A percentile compares a stretch with the other conserved stretches of the same genome.
These are phyloP conservation scores for Debaryomyces singareniensis DNA, from an alignment of 1,139 yeast genomes.

Conservation along the genomic window DNA sequence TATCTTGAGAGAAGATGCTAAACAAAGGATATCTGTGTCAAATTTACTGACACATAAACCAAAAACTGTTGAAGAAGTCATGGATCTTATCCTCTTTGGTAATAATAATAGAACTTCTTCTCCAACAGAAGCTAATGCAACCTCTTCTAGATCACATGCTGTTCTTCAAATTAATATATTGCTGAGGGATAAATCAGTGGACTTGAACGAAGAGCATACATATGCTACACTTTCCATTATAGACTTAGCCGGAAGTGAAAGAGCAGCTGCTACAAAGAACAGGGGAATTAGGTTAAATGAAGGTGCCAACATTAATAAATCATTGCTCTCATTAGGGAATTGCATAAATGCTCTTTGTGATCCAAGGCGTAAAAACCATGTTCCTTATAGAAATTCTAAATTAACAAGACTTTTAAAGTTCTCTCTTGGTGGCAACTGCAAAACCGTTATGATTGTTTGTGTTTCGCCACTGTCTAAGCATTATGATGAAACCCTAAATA, in stretches of 20 bases:
- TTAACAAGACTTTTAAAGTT: constrained; percentile 79
- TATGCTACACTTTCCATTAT: constrained; percentile 80
- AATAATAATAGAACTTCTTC: constrained; percentile 74
- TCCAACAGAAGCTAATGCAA: constrained; percentile 85
- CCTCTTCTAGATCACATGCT: constrained; percentile 90
- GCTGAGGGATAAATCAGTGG: constrained; percentile 58
- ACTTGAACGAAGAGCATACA: constrained; percentile 59
- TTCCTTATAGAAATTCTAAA: constrained; percentile 89
- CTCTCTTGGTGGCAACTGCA: constrained; percentile 91
- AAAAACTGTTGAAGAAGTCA: constrained; percentile 62
- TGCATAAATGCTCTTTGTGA: constrained; percentile 91
- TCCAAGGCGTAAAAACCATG: constrained; percentile 58
- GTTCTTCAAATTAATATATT: constrained; percentile 75
- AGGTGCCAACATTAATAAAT: constrained; percentile 89
- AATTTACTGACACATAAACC: constrained; percentile 68
- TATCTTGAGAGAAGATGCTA: constrained; percentile 66
- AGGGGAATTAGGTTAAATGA: constrained; percentile 75
- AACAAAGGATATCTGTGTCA: constrained; percentile 63
- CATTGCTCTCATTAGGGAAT: constrained; percentile 83
- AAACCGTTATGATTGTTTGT: constrained; percentile 94
- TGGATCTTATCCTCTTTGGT: constrained; percentile 70
- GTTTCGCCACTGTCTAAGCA: constrained; percentile 80
- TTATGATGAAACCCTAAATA: constrained; percentile 87
- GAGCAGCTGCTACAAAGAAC: constrained; percentile 86
- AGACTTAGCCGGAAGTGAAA: constrained; percentile 90